A percentile compares a stretch with the other conserved stretches of the same genome.
These are phyloP conservation scores for Amaranthus tricolor DNA, from an alignment of 179 eudicot genomes.

Conservation along the genomic window DNA sequence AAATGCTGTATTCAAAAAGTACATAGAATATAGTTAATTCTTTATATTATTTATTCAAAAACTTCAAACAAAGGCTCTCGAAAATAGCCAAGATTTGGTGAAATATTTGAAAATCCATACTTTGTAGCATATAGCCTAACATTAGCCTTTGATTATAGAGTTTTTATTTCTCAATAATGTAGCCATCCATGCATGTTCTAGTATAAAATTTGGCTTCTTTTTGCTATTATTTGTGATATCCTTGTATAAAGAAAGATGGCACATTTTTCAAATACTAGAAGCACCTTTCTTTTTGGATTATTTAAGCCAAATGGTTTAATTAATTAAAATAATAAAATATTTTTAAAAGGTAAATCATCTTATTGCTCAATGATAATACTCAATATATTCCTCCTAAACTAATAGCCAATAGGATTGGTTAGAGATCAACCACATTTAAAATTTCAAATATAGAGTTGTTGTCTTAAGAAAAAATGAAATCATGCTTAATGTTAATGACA, in stretches of 20 bases:
- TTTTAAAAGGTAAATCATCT: constrained; percentile 10
- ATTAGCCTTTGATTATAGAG: neutral
- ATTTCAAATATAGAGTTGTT: constrained; percentile 17
- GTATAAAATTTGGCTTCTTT: constrained; percentile 7
- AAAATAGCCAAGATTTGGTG: constrained; percentile 26
- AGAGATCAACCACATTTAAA: constrained; percentile 24
- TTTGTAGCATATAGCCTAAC: constrained; percentile 10
- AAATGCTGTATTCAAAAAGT: constrained; percentile 15
- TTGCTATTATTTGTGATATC: neutral
- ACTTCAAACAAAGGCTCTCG: neutral
- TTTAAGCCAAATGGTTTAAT: constrained; percentile 18
- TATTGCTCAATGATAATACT: constrained; percentile 14
- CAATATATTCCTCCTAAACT: constrained; percentile 16
- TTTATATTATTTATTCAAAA: neutral
- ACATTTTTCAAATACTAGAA: constrained; percentile 3
- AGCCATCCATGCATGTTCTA: constrained; percentile 28
- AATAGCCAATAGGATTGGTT: neutral
- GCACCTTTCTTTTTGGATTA: constrained; percentile 21
- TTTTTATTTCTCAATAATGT: constrained; percentile 23
- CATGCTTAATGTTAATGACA: neutral
- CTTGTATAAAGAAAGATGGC: constrained; percentile 7
- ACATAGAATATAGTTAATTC: neutral
- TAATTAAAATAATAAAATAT: neutral
- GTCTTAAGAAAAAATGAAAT: neutral
- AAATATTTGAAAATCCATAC: constrained; percentile 29